Percentiles rank a stretch among this genome's conserved stretches.
Evolutionary conservation across 768 basidiomycete genomes (phyloP).

Genomic region (Suillus paluster): DNA sequence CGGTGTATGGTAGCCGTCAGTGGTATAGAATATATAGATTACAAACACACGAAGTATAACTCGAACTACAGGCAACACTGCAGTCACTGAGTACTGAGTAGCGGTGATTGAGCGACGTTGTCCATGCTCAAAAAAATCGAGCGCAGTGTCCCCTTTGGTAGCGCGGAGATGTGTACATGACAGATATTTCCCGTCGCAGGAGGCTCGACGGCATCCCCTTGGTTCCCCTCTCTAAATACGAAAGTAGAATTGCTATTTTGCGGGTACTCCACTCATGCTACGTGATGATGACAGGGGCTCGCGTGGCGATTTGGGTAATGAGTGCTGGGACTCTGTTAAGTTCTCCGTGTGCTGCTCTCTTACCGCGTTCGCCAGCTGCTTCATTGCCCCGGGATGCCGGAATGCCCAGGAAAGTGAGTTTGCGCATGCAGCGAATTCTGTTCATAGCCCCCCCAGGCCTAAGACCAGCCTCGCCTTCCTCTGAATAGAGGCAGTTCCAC

Average conservation of each 20-base stretch:
- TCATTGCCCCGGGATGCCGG: background rate
- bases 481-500: background rate
- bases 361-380: background rate
- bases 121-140: too few species aligned
- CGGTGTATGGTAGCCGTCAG: background rate
- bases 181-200: background rate
- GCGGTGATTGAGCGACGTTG: background rate
- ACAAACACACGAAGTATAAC: background rate
- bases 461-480: background rate
- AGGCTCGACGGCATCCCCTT: background rate
- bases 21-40: background rate
- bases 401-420: background rate
- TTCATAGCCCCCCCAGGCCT: too few species aligned
- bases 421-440: background rate
- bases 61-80: background rate
- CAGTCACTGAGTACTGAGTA: background rate
- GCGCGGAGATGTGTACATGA: background rate
- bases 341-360: background rate
- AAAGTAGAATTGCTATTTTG: constrained; percentile 5
- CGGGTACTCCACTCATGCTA: background rate
- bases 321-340: background rate
- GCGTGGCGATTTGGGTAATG: background rate
- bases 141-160: background rate
- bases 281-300: background rate
- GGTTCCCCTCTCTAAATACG: background rate